Evolutionary conservation across 1,284 basidiomycete genomes (phyloP).

Genomic region (Sutorius eximius): DNA sequence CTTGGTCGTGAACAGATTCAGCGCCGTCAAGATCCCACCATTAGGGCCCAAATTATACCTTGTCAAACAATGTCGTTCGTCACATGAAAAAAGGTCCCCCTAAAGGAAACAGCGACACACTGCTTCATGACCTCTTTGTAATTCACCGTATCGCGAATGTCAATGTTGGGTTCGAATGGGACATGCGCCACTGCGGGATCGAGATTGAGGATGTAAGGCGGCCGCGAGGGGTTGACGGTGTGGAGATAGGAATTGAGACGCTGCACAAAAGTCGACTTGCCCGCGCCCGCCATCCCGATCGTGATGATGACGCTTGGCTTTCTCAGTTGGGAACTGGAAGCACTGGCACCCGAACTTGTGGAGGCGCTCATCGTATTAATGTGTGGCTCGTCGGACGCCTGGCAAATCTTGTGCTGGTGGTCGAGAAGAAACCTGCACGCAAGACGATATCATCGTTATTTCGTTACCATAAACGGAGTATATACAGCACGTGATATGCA

Average conservation of each 20-base stretch:
- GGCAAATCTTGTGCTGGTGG: constrained; percentile 9
- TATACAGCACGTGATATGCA: too few species aligned
- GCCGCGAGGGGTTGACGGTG: constrained; percentile 49
- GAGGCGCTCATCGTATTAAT: constrained; percentile 15
- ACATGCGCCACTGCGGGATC: constrained; percentile 93
- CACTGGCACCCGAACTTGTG: not conserved
- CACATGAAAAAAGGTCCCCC: constrained; percentile 15
- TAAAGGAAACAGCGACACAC: constrained; percentile 47
- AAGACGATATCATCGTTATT: not conserved
- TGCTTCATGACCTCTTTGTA: constrained; percentile 99
- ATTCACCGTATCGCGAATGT: constrained; percentile 97
- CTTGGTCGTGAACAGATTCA: constrained; percentile 99
- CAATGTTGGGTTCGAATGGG: constrained; percentile 95
- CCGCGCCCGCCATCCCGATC: constrained; percentile 93
- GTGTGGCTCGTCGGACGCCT: not conserved
- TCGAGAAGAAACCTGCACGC: constrained; percentile 3
- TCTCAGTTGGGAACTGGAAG: constrained; percentile 29
- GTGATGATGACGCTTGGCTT: constrained; percentile 83
- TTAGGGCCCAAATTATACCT: constrained; percentile 99
- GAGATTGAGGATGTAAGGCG: constrained; percentile 96
- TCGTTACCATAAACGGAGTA: constrained; percentile 21
- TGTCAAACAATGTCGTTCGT: constrained; percentile 12
- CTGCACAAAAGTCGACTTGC: constrained; percentile 97
- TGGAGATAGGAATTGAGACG: constrained; percentile 89
- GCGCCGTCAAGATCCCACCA: constrained; percentile 94